These are phyloP conservation scores for Mycena alexandri DNA, from an alignment of 768 basidiomycete genomes.

Conservation along the genomic window DNA sequence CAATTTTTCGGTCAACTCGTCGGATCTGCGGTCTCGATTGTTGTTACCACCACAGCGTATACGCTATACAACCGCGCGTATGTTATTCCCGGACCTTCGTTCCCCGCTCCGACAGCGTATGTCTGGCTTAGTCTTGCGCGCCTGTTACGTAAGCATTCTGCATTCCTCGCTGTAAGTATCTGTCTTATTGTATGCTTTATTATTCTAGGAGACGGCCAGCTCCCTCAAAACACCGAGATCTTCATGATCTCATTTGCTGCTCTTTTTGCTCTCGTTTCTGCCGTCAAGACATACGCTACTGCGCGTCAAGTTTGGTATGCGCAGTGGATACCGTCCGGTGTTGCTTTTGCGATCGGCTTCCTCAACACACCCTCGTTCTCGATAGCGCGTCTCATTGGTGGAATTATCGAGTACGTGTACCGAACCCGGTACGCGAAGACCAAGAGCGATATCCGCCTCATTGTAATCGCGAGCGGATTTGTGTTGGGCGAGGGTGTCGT, in stretches of 20 bases:
- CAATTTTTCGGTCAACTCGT: slow-evolving; percentile 96
- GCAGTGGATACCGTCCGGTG: slow-evolving; percentile 91
- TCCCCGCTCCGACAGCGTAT: slow-evolving; percentile 95
- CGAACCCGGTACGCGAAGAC: slow-evolving; percentile 65
- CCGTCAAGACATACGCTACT: slow-evolving; percentile 71
- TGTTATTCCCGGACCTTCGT: slow-evolving; percentile 91
- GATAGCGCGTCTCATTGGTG: slow-evolving; percentile 90
- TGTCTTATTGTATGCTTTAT: slow-evolving; percentile 46
- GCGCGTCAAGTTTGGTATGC: slow-evolving; percentile 64
- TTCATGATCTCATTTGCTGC: slow-evolving; percentile 88
- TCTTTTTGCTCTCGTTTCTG: slow-evolving; percentile 76
- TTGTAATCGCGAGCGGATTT: slow-evolving; percentile 94
- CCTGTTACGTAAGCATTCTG: slow-evolving; percentile 70
- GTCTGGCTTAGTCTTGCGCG: slow-evolving; percentile 90
- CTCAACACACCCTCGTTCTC: slow-evolving; percentile 97
- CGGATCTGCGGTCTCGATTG: slow-evolving; percentile 87
- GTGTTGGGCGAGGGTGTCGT: slow-evolving; percentile 95
- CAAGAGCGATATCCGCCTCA: slow-evolving; percentile 75
- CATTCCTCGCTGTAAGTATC: slow-evolving; percentile 7
- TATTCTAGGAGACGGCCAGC: slow-evolving; percentile 79
- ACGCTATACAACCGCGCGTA: slow-evolving; percentile 90
- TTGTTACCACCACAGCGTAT: slow-evolving; percentile 91
- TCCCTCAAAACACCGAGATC: slow-evolving; percentile 77
- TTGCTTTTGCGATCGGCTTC: slow-evolving; percentile 96
- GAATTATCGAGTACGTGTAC: slow-evolving; percentile 82